Conservation (phyloP, 441 rosid genomes). For the Capsella rubella region DNA sequence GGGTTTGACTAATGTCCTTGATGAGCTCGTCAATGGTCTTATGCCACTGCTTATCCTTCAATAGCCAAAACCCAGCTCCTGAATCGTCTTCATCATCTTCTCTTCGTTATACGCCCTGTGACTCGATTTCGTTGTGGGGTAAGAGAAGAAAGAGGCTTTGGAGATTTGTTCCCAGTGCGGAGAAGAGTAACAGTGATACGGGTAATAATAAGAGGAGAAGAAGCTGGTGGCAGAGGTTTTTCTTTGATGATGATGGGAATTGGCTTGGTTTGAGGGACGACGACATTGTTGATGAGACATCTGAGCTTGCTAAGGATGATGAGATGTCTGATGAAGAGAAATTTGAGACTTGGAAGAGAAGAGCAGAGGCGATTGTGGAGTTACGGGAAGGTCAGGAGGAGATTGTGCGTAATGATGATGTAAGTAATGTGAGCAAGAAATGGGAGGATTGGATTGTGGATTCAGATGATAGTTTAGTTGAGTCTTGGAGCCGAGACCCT, state of each 20-base stretch:
- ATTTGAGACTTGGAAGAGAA: constrained; percentile 92
- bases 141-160: constrained; percentile 50
- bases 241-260: constrained; percentile 81
- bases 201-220: constrained; percentile 53
- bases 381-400: constrained; percentile 88
- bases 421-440: constrained; percentile 63
- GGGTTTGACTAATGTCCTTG: constrained; percentile 58
- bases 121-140: constrained; percentile 37
- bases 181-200: constrained; percentile 51
- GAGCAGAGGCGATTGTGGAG: constrained; percentile 94
- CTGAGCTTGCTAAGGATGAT: constrained; percentile 51
- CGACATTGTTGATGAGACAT: constrained; percentile 55
- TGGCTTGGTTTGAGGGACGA: constrained; percentile 86
- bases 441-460: constrained; percentile 98
- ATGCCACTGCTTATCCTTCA: constrained; percentile 53
- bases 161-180: constrained; percentile 63
- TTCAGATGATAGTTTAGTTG: constrained; percentile 46
- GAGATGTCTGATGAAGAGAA: constrained; percentile 66
- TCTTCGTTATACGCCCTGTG: constrained; percentile 34
- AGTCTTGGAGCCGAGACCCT: constrained; percentile 61
- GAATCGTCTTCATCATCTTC: constrained; percentile 27
- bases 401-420: constrained; percentile 49
- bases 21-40: constrained; percentile 79
- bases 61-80: constrained; percentile 44
- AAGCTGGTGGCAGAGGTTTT: constrained; percentile 90